phyloP scores from a whole-genome alignment of 2,329 filamentous ascomycete genomes.

The Colletotrichum sublineola region DNA sequence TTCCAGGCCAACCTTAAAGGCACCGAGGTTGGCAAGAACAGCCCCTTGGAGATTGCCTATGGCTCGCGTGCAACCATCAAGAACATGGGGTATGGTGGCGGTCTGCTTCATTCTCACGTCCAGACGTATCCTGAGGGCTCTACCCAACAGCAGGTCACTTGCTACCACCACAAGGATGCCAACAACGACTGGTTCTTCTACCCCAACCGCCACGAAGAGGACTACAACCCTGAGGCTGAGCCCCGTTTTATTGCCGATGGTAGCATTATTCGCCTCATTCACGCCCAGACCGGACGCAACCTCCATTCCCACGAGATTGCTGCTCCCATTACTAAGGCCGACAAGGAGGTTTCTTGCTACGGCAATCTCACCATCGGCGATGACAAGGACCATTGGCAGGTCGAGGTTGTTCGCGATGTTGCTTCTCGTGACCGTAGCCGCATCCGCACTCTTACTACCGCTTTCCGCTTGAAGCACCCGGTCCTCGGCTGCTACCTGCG shows the following conservation, averaged over 20 bases:
- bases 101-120: conserved; percentile 94
- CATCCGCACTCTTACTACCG: conserved; percentile 91
- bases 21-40: conserved; percentile 94
- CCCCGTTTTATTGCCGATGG: conserved; percentile 84
- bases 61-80: conserved; percentile 94
- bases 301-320: conserved; percentile 93
- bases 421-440: conserved; percentile 87
- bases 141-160: conserved; percentile 94
- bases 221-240: conserved; percentile 78
- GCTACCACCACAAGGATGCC: conserved; percentile 99
- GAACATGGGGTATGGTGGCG: conserved; percentile 99
- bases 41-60: conserved; percentile 89
- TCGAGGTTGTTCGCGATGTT: conserved; percentile 93
- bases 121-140: conserved; percentile 97
- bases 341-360: conserved; percentile 95
- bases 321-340: conserved; percentile 88
- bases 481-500: conserved; percentile 92
- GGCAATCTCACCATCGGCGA: conserved; percentile 96
- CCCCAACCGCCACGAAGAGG: conserved; percentile 83
- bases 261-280: conserved; percentile 86
- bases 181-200: conserved; percentile 99
- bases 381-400: conserved; percentile 96
- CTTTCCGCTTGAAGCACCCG: conserved; percentile 88
- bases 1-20: conserved; percentile 98
- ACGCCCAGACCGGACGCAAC: conserved; percentile 96